These are phyloP conservation scores for Agaricus sinodeliciosus DNA, from an alignment of 768 basidiomycete genomes.

Conservation along the genomic window DNA sequence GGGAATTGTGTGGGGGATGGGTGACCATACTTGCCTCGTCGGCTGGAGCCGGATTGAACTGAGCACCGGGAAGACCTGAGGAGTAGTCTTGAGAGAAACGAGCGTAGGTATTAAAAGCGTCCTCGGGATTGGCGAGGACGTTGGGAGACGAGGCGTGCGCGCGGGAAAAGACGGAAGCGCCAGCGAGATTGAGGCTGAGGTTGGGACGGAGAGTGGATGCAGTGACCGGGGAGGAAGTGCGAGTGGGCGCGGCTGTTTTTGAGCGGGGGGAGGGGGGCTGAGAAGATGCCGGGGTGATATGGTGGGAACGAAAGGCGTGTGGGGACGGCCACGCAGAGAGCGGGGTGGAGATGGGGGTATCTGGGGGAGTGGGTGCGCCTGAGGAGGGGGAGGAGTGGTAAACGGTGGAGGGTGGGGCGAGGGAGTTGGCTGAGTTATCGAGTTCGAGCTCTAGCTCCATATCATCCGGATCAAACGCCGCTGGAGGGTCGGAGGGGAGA, in stretches of 20 bases:
- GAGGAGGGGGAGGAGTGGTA: slow-evolving; percentile 35
- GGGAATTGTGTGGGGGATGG: not conserved
- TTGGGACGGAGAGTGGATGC: slow-evolving; percentile 16
- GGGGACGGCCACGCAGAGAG: slow-evolving; percentile 35
- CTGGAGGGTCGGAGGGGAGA: not conserved
- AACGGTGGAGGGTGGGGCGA: not conserved
- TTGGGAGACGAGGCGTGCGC: slow-evolving; percentile 13
- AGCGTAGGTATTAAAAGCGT: slow-evolving; percentile 65
- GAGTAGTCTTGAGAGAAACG: slow-evolving; percentile 59
- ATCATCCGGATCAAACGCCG: slow-evolving; percentile 62
- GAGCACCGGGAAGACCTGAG: slow-evolving; percentile 54
- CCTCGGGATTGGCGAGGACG: slow-evolving; percentile 30
- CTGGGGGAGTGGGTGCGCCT: slow-evolving; percentile 37
- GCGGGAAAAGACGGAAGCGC: slow-evolving; percentile 17
- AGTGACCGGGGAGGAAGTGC: slow-evolving; percentile 25
- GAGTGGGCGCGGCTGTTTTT: slow-evolving; percentile 27
- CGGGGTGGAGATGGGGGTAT: slow-evolving; percentile 47
- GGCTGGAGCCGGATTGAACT: slow-evolving; percentile 30
- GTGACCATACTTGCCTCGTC: slow-evolving; percentile 28
- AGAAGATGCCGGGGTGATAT: slow-evolving; percentile 32
- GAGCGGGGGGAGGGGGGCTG: slow-evolving; percentile 45
- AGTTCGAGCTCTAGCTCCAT: slow-evolving; percentile 76
- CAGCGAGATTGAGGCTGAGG: slow-evolving; percentile 16
- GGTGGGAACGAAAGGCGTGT: slow-evolving; percentile 21
- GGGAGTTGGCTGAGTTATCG: slow-evolving; percentile 18